Conservation (phyloP, 208 protist genomes). For the Acanthamoeba rhysodes region DNA sequence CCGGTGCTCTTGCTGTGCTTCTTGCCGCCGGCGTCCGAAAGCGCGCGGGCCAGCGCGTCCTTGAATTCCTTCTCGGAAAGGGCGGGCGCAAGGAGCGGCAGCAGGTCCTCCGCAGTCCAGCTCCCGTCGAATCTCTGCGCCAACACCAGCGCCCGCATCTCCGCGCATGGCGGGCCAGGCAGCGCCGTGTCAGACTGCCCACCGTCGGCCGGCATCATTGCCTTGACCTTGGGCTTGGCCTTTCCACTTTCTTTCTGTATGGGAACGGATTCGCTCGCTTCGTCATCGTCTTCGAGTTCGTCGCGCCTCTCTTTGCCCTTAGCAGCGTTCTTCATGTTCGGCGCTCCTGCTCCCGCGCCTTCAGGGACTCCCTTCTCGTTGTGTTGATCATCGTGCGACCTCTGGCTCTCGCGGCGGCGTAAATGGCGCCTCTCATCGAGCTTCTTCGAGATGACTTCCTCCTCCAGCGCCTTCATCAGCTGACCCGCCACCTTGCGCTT, state of each 20-base stretch:
- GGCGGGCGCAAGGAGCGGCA: neutral
- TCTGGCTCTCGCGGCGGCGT: neutral
- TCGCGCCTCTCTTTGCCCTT: neutral
- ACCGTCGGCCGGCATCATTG: neutral
- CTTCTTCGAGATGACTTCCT: neutral
- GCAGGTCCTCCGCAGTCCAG: neutral
- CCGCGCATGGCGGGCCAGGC: neutral
- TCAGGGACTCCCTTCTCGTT: neutral
- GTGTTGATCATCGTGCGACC: neutral
- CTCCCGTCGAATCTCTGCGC: conserved; percentile 14
- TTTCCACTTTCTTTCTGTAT: neutral
- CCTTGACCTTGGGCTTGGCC: neutral
- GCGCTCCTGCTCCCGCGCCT: too few relatives aligned
- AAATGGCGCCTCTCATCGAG: neutral
- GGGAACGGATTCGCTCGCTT: neutral
- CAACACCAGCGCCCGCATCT: conserved; percentile 39
- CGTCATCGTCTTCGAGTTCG: neutral
- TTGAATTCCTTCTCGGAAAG: conserved; percentile 27
- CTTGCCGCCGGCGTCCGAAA: neutral
- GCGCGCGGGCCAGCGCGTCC: neutral
- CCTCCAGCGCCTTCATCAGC: neutral
- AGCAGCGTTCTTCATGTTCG: too few relatives aligned
- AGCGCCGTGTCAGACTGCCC: neutral
- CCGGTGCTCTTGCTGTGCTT: neutral
- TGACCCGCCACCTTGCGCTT: neutral